These are phyloP conservation scores for Phycomyces nitens DNA, from an alignment of 192 early-diverging fungal genomes.

Conservation along the genomic window DNA sequence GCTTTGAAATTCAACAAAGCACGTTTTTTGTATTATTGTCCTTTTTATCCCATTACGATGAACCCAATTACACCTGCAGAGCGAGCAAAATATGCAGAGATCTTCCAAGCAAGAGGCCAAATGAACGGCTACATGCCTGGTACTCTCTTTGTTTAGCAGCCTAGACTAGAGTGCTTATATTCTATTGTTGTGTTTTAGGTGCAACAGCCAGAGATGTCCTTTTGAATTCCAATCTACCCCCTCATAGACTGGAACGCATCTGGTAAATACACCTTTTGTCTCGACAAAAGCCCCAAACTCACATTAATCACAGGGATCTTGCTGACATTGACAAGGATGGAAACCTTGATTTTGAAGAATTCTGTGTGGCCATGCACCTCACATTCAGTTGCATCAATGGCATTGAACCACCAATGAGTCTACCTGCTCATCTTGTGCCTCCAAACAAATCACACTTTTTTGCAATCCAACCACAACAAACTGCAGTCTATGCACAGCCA, in stretches of 20 bases:
- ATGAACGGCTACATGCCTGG: constrained; percentile 51
- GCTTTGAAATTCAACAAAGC: not conserved
- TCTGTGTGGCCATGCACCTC: constrained; percentile 75
- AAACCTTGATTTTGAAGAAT: constrained; percentile 79
- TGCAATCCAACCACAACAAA: constrained; percentile 10
- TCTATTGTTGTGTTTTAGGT: constrained; percentile 26
- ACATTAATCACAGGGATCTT: constrained; percentile 50
- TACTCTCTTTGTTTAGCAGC: constrained; percentile 4
- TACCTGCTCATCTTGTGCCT: constrained; percentile 68
- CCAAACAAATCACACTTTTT: constrained; percentile 57
- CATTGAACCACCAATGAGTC: constrained; percentile 47
- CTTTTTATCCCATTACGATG: constrained; percentile 9
- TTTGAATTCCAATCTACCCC: constrained; percentile 37
- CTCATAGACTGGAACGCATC: constrained; percentile 39
- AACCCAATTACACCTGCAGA: constrained; percentile 39
- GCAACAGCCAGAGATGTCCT: constrained; percentile 35
- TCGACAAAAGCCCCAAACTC: not conserved
- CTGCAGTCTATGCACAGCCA: constrained; percentile 28
- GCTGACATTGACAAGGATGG: constrained; percentile 84
- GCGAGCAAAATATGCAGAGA: constrained; percentile 49
- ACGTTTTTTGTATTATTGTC: not conserved
- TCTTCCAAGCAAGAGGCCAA: constrained; percentile 48
- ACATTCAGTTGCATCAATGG: constrained; percentile 65
- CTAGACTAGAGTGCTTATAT: not conserved
- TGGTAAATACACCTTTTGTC: constrained; percentile 29